These are phyloP conservation scores for Camelina sativa DNA, from an alignment of 345 rosid species.

Conservation along the genomic window DNA sequence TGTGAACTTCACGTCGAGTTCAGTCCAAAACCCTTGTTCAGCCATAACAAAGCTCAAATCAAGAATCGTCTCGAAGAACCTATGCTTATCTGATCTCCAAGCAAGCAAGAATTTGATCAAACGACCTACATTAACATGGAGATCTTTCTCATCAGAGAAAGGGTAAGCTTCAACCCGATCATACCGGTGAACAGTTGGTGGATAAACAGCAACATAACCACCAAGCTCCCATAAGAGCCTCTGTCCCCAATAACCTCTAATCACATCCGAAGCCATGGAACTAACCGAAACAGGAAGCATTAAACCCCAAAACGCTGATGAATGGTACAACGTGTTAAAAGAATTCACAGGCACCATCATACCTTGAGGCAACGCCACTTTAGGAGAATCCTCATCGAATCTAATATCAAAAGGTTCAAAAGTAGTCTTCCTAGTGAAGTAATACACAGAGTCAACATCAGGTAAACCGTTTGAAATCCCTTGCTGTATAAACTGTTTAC, in stretches of 20 bases:
- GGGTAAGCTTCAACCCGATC: conserved; percentile 88
- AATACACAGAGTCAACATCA: conserved; percentile 95
- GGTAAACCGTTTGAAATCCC: conserved; percentile 94
- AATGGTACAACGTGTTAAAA: conserved; percentile 84
- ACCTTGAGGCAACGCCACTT: conserved; percentile 95
- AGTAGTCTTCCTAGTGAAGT: conserved; percentile 78
- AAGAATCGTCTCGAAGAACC: conserved; percentile 79
- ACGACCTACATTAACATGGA: conserved; percentile 92
- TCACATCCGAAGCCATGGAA: conserved; percentile 91
- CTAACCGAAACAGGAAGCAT: conserved; percentile 98
- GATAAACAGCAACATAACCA: conserved; percentile 85
- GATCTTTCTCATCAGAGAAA: conserved; percentile 93
- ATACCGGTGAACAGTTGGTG: conserved; percentile 81
- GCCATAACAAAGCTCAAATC: conserved; percentile 90
- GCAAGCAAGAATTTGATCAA: conserved; percentile 75
- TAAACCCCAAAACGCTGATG: conserved; percentile 93
- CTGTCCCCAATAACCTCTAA: conserved; percentile 97
- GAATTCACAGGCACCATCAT: conserved; percentile 92
- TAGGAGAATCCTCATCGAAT: conserved; percentile 85
- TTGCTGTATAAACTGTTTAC: conserved; percentile 92
- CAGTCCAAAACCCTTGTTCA: conserved; percentile 92
- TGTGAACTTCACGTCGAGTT: conserved; percentile 79
- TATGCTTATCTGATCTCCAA: conserved; percentile 89
- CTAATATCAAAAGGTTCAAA: conserved; percentile 84
- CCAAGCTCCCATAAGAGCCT: conserved; percentile 98